These are phyloP conservation scores for Pyronema domesticum DNA, from an alignment of 495 filamentous ascomycete genomes.

Conservation along the genomic window DNA sequence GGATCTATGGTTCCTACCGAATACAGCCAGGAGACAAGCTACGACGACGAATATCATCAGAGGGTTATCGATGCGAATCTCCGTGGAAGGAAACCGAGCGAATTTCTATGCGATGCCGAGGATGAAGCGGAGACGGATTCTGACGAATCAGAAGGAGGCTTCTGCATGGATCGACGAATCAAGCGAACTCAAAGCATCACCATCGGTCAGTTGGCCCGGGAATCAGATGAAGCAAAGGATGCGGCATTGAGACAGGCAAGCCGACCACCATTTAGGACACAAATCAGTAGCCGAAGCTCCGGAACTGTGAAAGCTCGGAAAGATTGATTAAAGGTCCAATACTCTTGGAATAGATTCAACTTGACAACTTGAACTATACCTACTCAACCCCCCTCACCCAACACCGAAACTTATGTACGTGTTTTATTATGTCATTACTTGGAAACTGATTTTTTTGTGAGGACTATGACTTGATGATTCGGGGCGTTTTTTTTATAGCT, in stretches of 20 bases:
- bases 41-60: constrained; percentile 14
- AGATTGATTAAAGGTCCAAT: no score
- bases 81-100: constrained; percentile 1
- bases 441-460: no score
- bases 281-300: no score
- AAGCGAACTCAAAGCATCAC: constrained; percentile 13
- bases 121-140: constrained; percentile 14
- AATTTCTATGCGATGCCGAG: constrained; percentile 14
- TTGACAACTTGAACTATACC: no score
- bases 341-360: no score
- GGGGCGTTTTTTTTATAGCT: no score
- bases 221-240: constrained; percentile 10
- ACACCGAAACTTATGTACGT: no score
- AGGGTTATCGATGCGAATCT: constrained; percentile 12
- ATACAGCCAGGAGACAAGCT: constrained; percentile 10
- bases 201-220: constrained; percentile 10
- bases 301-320: no score
- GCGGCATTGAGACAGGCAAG: not conserved
- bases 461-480: no score
- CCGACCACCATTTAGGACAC: not conserved
- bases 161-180: constrained; percentile 11
- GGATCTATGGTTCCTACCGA: constrained; percentile 9
- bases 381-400: no score
- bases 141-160: constrained; percentile 19
- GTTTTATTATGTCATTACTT: no score